Base-by-base conservation (phyloP, 2,329 filamentous ascomycete species). In the Byssochlamys sp. region DNA sequence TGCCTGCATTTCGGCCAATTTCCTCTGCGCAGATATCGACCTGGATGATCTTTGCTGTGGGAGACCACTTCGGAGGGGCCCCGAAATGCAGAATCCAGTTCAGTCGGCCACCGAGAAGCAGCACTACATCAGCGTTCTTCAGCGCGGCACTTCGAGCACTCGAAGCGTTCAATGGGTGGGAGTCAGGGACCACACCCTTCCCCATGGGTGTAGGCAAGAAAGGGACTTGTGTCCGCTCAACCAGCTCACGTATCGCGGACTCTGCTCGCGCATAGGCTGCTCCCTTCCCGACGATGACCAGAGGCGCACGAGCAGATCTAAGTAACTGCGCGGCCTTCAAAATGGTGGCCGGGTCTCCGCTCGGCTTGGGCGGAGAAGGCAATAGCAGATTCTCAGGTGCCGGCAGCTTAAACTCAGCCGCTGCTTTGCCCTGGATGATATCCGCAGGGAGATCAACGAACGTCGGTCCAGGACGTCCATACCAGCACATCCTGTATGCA, bases 81-180 rank as follows among this genome's bases (percentile, higher is more conserved):
- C 81, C 81, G 60, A 78, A 83, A 59, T 82, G 80, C 3, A 84
- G 70, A 54, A 84, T 83, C 81, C 81, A 84, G 60, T 84, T 84
- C 49, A 84, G 66, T 35, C 79, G 74, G 2, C 80, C 81, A 3
- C 80, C 80, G 1, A 83, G 71, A 2, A 84, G 69, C 2, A 84
- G 66, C 14, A 83, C 78, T 1, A 84, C 77, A 63, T 84, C 81
- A 2, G 81, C 79, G 48, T 77, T 68, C 63, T 78, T 78, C 48
- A 84, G 68, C 2, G 80, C 81, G 14, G 78, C 73, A 50, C 79
- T 81, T 56, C 81, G 75, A 3, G 81, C 80, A 52, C 80, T 78
- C 2, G 81, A 80, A 14, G 73, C 73, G 63, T 84, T 83, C 53
- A 76, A 70, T 0, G 75, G 72, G 63, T 81, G 78, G 0, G 78